A percentile compares a stretch with the other conserved stretches of the same genome.
Evolutionary conservation across 2,329 filamentous ascomycete species (phyloP).

Genomic region (Aspergillus pseudonomiae): DNA sequence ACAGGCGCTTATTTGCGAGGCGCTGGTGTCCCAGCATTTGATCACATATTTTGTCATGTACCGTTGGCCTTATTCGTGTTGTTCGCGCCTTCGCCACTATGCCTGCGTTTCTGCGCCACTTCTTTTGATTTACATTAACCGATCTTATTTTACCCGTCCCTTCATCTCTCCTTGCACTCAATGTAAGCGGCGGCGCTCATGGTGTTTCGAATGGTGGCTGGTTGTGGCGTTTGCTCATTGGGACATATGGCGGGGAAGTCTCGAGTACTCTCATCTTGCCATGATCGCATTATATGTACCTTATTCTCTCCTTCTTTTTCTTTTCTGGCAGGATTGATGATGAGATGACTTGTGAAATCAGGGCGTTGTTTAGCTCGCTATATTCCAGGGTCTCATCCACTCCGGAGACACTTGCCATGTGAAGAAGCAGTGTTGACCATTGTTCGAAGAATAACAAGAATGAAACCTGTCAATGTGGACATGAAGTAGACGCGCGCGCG

Average conservation of each 20-base stretch:
- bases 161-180: constrained; percentile 20
- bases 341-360: constrained; percentile 28
- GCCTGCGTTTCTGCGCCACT: constrained; percentile 13
- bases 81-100: constrained; percentile 12
- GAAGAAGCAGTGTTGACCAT: constrained; percentile 1
- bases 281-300: constrained; percentile 11
- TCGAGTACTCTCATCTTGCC: constrained; percentile 5
- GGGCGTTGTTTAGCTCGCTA: constrained; percentile 8
- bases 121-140: constrained; percentile 13
- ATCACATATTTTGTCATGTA: constrained; percentile 26
- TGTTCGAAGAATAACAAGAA: constrained; percentile 7
- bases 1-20: constrained; percentile 21
- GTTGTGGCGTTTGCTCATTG: constrained; percentile 25
- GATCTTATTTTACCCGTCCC: constrained; percentile 9
- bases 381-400: neutral
- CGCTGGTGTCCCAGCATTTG: constrained; percentile 17
- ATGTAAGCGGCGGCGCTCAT: constrained; percentile 37
- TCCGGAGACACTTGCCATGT: constrained; percentile 3
- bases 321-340: constrained; percentile 28
- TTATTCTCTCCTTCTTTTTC: constrained; percentile 13
- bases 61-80: constrained; percentile 16
- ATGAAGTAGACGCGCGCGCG: constrained; percentile 11
- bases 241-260: constrained; percentile 9
- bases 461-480: constrained; percentile 10
- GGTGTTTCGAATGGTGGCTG: constrained; percentile 30